Evolutionary conservation across 2,329 filamentous ascomycete genomes (phyloP).

Genomic region (Biscogniauxia sp.): DNA sequence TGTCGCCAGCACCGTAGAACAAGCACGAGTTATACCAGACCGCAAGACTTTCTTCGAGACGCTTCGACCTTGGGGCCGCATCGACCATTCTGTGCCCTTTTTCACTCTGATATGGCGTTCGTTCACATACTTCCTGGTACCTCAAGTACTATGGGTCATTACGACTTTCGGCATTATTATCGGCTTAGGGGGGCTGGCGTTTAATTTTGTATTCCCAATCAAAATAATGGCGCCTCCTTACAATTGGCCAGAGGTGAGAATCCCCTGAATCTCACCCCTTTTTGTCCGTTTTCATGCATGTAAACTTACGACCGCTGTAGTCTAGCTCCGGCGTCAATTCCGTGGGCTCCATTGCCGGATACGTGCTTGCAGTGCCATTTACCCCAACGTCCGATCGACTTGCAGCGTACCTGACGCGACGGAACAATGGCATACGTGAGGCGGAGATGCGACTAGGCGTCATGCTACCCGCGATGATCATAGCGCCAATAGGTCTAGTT

Average conservation of each 20-base stretch:
- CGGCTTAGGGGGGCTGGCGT: slow-evolving; percentile 43
- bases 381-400: slow-evolving; percentile 36
- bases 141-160: slow-evolving; percentile 46
- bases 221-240: slow-evolving; percentile 42
- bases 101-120: slow-evolving; percentile 41
- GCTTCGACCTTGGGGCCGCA: slow-evolving; percentile 36
- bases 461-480: slow-evolving; percentile 33
- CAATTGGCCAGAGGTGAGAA: slow-evolving; percentile 38
- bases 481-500: slow-evolving; percentile 35
- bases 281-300: neutral
- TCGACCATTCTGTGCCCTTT: slow-evolving; percentile 38
- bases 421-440: slow-evolving; percentile 41
- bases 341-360: slow-evolving; percentile 37
- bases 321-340: slow-evolving; percentile 28
- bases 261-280: neutral
- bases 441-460: slow-evolving; percentile 42
- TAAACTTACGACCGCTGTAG: slow-evolving; percentile 17
- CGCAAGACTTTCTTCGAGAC: slow-evolving; percentile 40
- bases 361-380: slow-evolving; percentile 38
- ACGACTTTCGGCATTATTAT: slow-evolving; percentile 45
- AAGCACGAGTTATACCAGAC: slow-evolving; percentile 21
- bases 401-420: slow-evolving; percentile 37
- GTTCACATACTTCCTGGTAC: slow-evolving; percentile 43
- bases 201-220: slow-evolving; percentile 46
- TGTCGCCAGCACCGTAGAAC: slow-evolving; percentile 17